A percentile compares a stretch with the other conserved stretches of the same genome.
Evolutionary conservation across 768 basidiomycete species (phyloP).

Genomic region (Russula brevipes): DNA sequence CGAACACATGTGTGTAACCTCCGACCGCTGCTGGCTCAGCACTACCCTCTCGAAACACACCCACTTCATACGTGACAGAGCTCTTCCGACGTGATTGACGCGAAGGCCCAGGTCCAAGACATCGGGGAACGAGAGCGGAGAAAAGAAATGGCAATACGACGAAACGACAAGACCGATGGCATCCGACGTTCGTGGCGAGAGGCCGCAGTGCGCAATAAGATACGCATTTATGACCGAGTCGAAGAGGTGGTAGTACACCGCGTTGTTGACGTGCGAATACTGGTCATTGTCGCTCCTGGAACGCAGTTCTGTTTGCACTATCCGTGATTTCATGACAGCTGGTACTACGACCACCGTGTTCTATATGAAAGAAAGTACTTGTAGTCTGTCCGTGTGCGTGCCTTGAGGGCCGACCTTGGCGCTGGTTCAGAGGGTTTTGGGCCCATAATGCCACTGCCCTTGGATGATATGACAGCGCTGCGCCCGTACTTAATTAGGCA

Average conservation of each 20-base stretch:
- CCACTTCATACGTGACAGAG: constrained; percentile 77
- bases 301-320: neutral
- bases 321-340: neutral
- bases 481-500: too few relatives aligned
- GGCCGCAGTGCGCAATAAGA: constrained; percentile 58
- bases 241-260: constrained; percentile 75
- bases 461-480: neutral
- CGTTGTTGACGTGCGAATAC: constrained; percentile 77
- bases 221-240: constrained; percentile 81
- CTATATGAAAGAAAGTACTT: constrained; percentile 54
- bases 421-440: neutral
- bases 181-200: constrained; percentile 45
- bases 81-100: constrained; percentile 60
- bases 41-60: constrained; percentile 52
- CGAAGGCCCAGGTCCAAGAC: constrained; percentile 65
- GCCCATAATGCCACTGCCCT: neutral
- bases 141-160: constrained; percentile 73
- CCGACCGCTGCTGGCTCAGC: constrained; percentile 40
- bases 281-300: constrained; percentile 86
- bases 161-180: constrained; percentile 75
- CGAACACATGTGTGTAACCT: constrained; percentile 82
- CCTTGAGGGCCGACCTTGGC: neutral
- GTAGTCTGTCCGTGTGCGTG: constrained; percentile 45
- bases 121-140: constrained; percentile 68
- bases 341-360: constrained; percentile 61